Base-by-base conservation (phyloP, 2,329 filamentous ascomycete genomes). In the Colletotrichum tropicicola region DNA sequence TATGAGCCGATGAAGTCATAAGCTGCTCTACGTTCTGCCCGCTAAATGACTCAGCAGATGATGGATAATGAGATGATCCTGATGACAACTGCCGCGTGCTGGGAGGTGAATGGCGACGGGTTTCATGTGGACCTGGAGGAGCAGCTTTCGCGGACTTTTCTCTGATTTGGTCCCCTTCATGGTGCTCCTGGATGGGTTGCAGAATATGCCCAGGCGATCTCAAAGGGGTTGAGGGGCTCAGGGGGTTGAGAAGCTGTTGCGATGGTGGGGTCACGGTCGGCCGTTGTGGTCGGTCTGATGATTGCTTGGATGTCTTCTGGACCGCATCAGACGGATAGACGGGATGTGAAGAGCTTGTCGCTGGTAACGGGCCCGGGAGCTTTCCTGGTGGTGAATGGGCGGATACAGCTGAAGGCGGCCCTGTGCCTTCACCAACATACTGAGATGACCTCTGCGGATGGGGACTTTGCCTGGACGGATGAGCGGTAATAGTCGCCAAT, bases 181-280 rank as follows among this genome's bases (percentile, higher is more conserved):
- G 25, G 7, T 68, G 62, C 39, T 69, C 68, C 28, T 69, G 55
- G 5, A 69, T 69, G 5, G 68, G 48, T 12, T 67, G 68, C 7
- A 69, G 55, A 6, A 44, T n/a, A 47, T 69, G 65, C 1, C 67
- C 67, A 1, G 67, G 48, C 9, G 48, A 58, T n/a, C 51, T 49
- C 8, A 59, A 35, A 3, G 66, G 57, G 3, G 53, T 61, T 6
- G 28, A 56, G 3, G 53, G 56, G 19, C 47, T 64, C 32, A 27
- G 35, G 4, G 54, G 47, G 1, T 54, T 45, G 10, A 41, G 10
- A 4, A 25, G 27, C 10, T 67, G 51, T 9, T 55, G 48, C 6
- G 55, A 25, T 5, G 48, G 59, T 8, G 23, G 49, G 21, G 51
- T 49, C 2, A 63, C 49, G 0, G 28, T 54, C 1, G 55, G 64